A percentile compares a stretch with the other conserved stretches of the same genome.
Conservation (phyloP, 2,329 filamentous ascomycete species). For the Colletotrichum melonis region DNA sequence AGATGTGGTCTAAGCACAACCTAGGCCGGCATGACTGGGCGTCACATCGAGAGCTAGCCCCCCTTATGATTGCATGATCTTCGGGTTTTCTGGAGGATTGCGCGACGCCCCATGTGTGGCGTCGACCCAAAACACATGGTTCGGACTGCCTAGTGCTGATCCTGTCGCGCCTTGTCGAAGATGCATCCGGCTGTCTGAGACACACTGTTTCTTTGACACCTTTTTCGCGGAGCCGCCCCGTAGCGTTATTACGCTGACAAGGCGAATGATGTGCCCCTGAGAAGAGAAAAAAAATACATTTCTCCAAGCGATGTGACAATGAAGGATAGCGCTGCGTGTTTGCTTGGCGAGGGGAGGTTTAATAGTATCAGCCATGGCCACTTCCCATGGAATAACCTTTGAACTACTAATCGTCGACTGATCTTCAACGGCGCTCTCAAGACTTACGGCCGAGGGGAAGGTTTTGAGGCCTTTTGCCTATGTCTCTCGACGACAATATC, state of each 20-base stretch:
- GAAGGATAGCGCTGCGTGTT: not conserved
- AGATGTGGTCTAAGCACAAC: not conserved
- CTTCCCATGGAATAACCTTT: not conserved
- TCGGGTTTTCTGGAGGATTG: no score
- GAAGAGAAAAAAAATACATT: not conserved
- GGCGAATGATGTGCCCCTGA: not conserved
- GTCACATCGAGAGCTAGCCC: not conserved
- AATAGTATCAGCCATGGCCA: not conserved
- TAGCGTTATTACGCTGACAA: no score
- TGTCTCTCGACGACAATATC: not conserved
- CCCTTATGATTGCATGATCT: not conserved
- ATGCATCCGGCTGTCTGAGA: not conserved
- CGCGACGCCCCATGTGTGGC: no score
- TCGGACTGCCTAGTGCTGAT: not conserved
- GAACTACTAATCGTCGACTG: not conserved
- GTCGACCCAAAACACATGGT: not conserved
- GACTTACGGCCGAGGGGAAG: not conserved
- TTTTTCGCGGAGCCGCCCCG: not conserved
- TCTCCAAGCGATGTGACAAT: not conserved
- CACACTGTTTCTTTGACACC: not conserved
- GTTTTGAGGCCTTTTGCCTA: not conserved
- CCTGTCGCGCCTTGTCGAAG: not conserved
- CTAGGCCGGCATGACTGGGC: not conserved
- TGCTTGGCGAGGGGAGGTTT: not conserved
- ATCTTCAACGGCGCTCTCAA: not conserved